Conservation (phyloP, 129 eudicot species). For the Ambrosia trifida region DNA sequence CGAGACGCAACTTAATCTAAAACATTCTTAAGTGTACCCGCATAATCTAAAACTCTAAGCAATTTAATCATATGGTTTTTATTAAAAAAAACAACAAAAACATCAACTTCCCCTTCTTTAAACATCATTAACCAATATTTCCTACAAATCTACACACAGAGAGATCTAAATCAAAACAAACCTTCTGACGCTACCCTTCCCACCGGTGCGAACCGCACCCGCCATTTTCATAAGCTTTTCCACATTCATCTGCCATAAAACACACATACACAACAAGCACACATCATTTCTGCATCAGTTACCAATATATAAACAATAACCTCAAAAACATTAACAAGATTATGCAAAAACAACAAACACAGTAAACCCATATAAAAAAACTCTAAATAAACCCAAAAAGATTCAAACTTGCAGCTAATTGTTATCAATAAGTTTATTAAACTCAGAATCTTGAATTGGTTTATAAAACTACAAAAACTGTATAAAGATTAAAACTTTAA, state of each 20-base stretch:
- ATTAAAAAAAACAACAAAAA: background rate
- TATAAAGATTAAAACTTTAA: no score
- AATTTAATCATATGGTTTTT: no score
- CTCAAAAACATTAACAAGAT: background rate
- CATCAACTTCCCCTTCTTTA: background rate
- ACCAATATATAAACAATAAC: background rate
- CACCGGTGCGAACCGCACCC: slow-evolving; percentile 82
- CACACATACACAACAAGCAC: background rate
- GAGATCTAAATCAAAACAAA: background rate
- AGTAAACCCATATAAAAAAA: background rate
- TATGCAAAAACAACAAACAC: background rate
- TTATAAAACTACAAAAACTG: no score
- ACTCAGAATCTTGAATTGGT: no score
- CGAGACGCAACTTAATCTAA: no score
- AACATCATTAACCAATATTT: background rate
- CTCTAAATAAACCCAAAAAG: background rate
- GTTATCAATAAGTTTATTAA: no score
- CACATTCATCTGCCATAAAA: slow-evolving; percentile 61
- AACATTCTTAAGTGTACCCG: no score
- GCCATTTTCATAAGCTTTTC: slow-evolving; percentile 85
- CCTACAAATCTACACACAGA: background rate
- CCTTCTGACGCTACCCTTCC: slow-evolving; percentile 76
- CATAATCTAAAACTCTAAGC: no score
- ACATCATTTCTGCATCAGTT: background rate
- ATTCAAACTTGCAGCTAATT: background rate